Evolutionary conservation across 1,284 basidiomycete species (phyloP).

Genomic region (Flammula alnicola): DNA sequence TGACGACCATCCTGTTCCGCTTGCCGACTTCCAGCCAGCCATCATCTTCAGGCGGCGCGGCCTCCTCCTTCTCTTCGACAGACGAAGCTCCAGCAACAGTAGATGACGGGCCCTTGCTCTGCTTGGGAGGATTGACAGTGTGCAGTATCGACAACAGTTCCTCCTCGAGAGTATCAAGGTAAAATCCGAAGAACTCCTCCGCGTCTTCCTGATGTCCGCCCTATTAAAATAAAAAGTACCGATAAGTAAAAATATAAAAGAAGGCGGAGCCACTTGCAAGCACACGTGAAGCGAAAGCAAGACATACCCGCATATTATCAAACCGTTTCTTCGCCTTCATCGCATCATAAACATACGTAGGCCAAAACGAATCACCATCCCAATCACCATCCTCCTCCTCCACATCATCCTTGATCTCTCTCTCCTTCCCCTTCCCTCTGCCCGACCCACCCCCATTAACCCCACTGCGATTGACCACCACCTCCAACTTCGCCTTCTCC

Average conservation of each 20-base stretch:
- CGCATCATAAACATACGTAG: conserved; percentile 92
- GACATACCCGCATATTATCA: conserved; percentile 85
- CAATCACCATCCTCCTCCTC: conserved; percentile 46
- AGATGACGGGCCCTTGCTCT: conserved; percentile 30
- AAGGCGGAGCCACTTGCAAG: no score
- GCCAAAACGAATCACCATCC: conserved; percentile 76
- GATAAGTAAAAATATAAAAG: no score
- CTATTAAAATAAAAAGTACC: conserved; percentile 44
- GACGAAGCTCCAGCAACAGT: no score
- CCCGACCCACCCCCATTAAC: conserved; percentile 27
- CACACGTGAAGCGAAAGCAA: conserved; percentile 10
- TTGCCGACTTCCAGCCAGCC: conserved; percentile 95
- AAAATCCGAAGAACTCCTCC: conserved; percentile 98
- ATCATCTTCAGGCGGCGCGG: conserved; percentile 51
- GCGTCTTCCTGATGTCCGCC: conserved; percentile 97
- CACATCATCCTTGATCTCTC: conserved; percentile 31
- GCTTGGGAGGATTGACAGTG: conserved; percentile 42
- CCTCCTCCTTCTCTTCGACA: conserved; percentile 52
- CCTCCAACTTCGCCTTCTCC: conserved; percentile 28
- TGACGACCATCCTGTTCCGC: conserved; percentile 84
- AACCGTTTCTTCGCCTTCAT: conserved; percentile 95
- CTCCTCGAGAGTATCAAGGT: conserved; percentile 94
- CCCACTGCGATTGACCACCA: conserved; percentile 37
- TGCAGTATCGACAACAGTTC: conserved; percentile 78
- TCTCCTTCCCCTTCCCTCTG: conserved; percentile 35